These are phyloP conservation scores for Cercospora brassicicola DNA, from an alignment of 2,329 filamentous ascomycete genomes.

Conservation along the genomic window DNA sequence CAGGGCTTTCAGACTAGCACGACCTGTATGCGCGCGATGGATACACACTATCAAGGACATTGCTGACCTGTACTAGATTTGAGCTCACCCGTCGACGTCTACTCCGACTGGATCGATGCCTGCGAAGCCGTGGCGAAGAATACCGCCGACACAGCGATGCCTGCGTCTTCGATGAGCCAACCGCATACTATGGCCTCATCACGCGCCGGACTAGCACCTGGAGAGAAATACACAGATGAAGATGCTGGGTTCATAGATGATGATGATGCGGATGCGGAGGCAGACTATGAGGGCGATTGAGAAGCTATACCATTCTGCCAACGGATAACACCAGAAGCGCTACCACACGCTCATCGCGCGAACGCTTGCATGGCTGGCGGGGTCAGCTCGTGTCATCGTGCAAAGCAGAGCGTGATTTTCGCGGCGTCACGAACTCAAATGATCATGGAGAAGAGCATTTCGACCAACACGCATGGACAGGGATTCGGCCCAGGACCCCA, in stretches of 20 bases:
- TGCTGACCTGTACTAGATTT: conserved; percentile 62
- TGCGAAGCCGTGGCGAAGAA: conserved; percentile 71
- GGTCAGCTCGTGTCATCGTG: background rate
- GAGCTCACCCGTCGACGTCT: conserved; percentile 89
- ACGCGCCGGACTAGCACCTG: conserved; percentile 29
- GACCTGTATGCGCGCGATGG: conserved; percentile 66
- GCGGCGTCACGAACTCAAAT: background rate
- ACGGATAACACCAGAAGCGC: background rate
- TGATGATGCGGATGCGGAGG: conserved; percentile 40
- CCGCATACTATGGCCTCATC: conserved; percentile 16
- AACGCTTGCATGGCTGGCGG: background rate
- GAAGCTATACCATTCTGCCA: background rate
- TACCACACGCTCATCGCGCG: background rate
- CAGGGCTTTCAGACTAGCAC: conserved; percentile 91
- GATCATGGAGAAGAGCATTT: background rate
- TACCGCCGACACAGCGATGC: conserved; percentile 33
- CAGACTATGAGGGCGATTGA: conserved; percentile 38
- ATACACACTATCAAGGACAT: background rate
- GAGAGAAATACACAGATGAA: conserved; percentile 36
- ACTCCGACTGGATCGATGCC: conserved; percentile 98
- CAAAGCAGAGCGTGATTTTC: background rate
- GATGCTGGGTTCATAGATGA: conserved; percentile 41
- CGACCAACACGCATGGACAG: background rate
- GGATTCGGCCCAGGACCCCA: conserved; percentile 1
- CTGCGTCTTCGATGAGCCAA: conserved; percentile 14